Conservation (phyloP, 1,284 basidiomycete genomes). For the Boletus subluridellus region DNA sequence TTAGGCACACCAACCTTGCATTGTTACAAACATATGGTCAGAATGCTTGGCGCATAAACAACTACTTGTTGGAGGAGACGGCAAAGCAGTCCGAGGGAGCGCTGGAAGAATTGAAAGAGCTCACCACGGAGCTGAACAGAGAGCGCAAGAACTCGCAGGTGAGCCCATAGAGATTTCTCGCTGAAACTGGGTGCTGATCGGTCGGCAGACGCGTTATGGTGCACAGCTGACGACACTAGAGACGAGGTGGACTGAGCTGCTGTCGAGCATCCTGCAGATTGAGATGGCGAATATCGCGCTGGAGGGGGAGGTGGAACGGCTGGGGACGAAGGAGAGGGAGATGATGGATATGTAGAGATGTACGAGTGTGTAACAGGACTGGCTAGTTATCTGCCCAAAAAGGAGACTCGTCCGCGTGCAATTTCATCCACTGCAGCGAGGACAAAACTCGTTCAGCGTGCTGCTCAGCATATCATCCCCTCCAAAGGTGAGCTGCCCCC, state of each 20-base stretch:
- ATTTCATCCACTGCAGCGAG: slow-evolving; percentile 17
- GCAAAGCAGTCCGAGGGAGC: slow-evolving; percentile 71
- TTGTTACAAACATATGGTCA: slow-evolving; percentile 84
- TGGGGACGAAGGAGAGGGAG: slow-evolving; percentile 57
- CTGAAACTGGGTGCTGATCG: neutral
- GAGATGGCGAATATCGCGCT: slow-evolving; percentile 89
- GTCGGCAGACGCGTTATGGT: slow-evolving; percentile 64
- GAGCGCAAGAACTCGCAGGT: slow-evolving; percentile 84
- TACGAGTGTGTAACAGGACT: neutral
- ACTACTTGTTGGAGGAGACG: slow-evolving; percentile 80
- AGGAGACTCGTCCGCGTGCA: slow-evolving; percentile 20
- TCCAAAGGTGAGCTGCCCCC: slow-evolving; percentile 9
- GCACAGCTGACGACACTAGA: slow-evolving; percentile 76
- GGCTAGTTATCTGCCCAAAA: slow-evolving; percentile 15
- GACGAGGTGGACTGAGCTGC: slow-evolving; percentile 83
- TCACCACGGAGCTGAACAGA: slow-evolving; percentile 81
- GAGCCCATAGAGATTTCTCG: slow-evolving; percentile 10
- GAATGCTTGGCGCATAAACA: slow-evolving; percentile 89
- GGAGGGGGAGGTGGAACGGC: slow-evolving; percentile 64
- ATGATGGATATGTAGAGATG: slow-evolving; percentile 43
- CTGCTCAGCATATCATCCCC: neutral
- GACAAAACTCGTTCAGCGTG: slow-evolving; percentile 8
- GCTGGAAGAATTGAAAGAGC: slow-evolving; percentile 68
- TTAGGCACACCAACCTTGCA: slow-evolving; percentile 79
- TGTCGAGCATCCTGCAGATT: slow-evolving; percentile 83